Conservation (phyloP, 106 monocot species). For the Alisma plantagoaquatica region DNA sequence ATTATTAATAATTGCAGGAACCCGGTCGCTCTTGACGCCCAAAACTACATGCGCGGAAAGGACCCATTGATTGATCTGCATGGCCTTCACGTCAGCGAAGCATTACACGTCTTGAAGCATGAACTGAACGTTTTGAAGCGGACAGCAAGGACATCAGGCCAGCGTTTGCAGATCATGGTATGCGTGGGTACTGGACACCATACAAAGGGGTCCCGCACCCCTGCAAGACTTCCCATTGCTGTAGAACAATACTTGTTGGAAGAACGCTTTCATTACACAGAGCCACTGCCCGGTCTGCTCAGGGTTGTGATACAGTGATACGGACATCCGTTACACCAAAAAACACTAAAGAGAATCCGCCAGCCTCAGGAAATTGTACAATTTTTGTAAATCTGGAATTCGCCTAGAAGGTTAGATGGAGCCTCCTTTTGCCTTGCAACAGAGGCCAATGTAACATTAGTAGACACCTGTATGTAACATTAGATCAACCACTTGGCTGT, state of each 20-base stretch:
- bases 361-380: too few relatives aligned
- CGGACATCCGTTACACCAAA: too few relatives aligned
- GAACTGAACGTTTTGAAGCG: constrained; percentile 53
- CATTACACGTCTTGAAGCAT: constrained; percentile 74
- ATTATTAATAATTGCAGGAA: too few relatives aligned
- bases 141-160: constrained; percentile 43
- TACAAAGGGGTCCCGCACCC: constrained; percentile 64
- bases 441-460: too few relatives aligned
- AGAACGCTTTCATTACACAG: constrained; percentile 55
- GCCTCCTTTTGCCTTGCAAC: too few relatives aligned
- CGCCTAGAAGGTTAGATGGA: too few relatives aligned
- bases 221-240: constrained; percentile 58
- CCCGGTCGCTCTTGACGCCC: constrained; percentile 23
- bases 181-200: constrained; percentile 83
- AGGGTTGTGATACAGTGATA: constrained; percentile 66
- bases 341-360: too few relatives aligned
- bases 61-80: constrained; percentile 79
- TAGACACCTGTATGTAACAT: too few relatives aligned
- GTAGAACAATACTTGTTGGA: constrained; percentile 73
- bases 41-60: constrained; percentile 27
- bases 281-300: constrained; percentile 71
- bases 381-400: too few relatives aligned
- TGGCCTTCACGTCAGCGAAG: constrained; percentile 81
- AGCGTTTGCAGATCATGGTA: constrained; percentile 59
- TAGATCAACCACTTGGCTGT: too few relatives aligned